A percentile compares a stretch with the other conserved stretches of the same genome.
Conservation (phyloP, 495 filamentous ascomycete genomes). For the Recurvomyces mirabilis region DNA sequence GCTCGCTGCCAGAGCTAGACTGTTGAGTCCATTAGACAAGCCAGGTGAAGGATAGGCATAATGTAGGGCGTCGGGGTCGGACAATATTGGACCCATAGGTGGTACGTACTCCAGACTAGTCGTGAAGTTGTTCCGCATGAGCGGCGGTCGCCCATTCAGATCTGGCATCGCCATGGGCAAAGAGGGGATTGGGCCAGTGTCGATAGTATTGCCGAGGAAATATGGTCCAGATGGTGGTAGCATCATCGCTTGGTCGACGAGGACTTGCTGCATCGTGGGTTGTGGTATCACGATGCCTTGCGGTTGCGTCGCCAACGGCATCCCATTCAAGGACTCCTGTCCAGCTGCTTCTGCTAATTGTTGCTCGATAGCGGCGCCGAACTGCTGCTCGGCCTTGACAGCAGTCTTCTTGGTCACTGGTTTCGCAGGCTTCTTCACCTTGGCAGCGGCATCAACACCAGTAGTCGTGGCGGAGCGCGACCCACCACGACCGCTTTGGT, state of each 20-base stretch:
- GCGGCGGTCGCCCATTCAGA: constrained; percentile 7
- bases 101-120: constrained; percentile 17
- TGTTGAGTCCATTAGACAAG: constrained; percentile 21
- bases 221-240: constrained; percentile 15
- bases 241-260: constrained; percentile 16
- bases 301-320: background rate
- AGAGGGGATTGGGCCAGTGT: constrained; percentile 14
- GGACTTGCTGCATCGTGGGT: background rate
- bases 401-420: constrained; percentile 6
- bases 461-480: constrained; percentile 19
- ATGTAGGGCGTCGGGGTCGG: constrained; percentile 15
- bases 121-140: constrained; percentile 16
- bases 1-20: constrained; percentile 18
- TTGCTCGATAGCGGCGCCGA: constrained; percentile 18
- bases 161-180: constrained; percentile 17
- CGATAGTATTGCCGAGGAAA: constrained; percentile 12
- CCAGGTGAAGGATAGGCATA: constrained; percentile 21
- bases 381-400: constrained; percentile 8
- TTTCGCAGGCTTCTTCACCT: constrained; percentile 22
- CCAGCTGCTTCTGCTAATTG: constrained; percentile 6
- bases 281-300: constrained; percentile 3
- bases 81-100: constrained; percentile 7
- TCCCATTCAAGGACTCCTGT: too few species aligned
- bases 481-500: constrained; percentile 36
- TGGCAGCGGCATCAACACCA: constrained; percentile 14